These are phyloP conservation scores for Clausena lansium DNA, from an alignment of 345 rosid species.

Conservation along the genomic window DNA sequence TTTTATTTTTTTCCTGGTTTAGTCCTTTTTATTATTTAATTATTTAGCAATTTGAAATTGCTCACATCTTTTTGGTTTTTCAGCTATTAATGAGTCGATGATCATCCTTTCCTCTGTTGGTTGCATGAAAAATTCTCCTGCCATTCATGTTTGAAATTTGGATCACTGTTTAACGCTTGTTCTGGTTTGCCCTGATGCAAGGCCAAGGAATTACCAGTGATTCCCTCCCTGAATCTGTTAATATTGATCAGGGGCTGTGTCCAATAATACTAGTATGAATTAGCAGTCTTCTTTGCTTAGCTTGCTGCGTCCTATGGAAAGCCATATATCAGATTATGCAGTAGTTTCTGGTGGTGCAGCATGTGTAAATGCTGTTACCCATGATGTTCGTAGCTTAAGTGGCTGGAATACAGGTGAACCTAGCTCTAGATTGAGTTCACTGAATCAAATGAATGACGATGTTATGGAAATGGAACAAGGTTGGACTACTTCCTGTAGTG, in stretches of 20 bases:
- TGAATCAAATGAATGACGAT: constrained; percentile 43
- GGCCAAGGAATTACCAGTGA: constrained; percentile 45
- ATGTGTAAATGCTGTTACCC: constrained; percentile 35
- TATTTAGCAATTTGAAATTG: not conserved
- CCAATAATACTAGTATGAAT: constrained; percentile 29
- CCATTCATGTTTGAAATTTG: constrained; percentile 9
- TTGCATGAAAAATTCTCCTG: constrained; percentile 17
- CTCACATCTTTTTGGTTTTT: not conserved
- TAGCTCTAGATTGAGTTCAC: constrained; percentile 42
- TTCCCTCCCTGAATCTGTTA: constrained; percentile 52
- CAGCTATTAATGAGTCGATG: constrained; percentile 19
- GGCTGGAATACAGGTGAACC: constrained; percentile 70
- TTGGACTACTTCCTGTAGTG: constrained; percentile 39
- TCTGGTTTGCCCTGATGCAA: constrained; percentile 55
- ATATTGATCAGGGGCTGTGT: constrained; percentile 48
- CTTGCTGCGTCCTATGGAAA: constrained; percentile 47
- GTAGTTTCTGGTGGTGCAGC: constrained; percentile 41
- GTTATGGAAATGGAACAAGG: constrained; percentile 47
- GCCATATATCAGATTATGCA: constrained; percentile 32
- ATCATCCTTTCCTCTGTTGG: constrained; percentile 16
- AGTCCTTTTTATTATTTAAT: not conserved
- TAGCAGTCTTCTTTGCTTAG: constrained; percentile 40
- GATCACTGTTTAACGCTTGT: constrained; percentile 17
- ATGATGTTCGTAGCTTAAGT: constrained; percentile 39
- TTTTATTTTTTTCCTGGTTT: not conserved